These are phyloP conservation scores for Saccharomycopsis phalli DNA, from an alignment of 1,139 yeast species.

Conservation along the genomic window DNA sequence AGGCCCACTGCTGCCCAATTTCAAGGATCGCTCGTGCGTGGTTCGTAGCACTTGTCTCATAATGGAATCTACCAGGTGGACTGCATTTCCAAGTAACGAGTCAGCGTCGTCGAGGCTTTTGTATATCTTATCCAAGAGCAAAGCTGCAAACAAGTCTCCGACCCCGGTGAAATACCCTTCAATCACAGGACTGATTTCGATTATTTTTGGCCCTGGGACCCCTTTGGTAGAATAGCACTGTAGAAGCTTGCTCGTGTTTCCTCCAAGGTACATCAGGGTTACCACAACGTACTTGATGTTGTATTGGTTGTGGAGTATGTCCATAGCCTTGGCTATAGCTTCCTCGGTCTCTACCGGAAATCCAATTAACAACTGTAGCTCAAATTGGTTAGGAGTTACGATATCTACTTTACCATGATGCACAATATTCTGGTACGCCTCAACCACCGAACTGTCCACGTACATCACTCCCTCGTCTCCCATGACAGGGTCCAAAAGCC, in stretches of 20 bases:
- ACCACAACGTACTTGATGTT: constrained; percentile 41
- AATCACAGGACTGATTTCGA: constrained; percentile 33
- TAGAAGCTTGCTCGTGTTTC: constrained; percentile 4
- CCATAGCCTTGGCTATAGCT: constrained; percentile 35
- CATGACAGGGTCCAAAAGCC: constrained; percentile 66
- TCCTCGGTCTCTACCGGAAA: constrained; percentile 31
- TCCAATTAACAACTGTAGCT: constrained; percentile 42
- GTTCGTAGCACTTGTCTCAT: background rate
- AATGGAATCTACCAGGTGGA: background rate
- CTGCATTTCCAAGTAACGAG: background rate
- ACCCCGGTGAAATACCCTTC: constrained; percentile 68
- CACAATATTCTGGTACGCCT: constrained; percentile 40
- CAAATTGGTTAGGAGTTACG: constrained; percentile 69
- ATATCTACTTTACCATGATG: constrained; percentile 39
- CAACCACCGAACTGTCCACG: constrained; percentile 48
- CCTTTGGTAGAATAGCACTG: constrained; percentile 1
- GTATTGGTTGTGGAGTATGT: constrained; percentile 33
- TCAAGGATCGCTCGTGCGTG: background rate
- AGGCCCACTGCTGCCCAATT: background rate
- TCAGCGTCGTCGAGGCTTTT: background rate
- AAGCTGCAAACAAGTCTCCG: constrained; percentile 61
- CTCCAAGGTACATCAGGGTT: constrained; percentile 30
- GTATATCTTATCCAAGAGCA: constrained; percentile 23
- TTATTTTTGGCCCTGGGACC: background rate
- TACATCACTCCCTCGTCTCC: constrained; percentile 67